Evolutionary conservation across 2,329 filamentous ascomycete species (phyloP).

Genomic region (Coniochaeta sp.): DNA sequence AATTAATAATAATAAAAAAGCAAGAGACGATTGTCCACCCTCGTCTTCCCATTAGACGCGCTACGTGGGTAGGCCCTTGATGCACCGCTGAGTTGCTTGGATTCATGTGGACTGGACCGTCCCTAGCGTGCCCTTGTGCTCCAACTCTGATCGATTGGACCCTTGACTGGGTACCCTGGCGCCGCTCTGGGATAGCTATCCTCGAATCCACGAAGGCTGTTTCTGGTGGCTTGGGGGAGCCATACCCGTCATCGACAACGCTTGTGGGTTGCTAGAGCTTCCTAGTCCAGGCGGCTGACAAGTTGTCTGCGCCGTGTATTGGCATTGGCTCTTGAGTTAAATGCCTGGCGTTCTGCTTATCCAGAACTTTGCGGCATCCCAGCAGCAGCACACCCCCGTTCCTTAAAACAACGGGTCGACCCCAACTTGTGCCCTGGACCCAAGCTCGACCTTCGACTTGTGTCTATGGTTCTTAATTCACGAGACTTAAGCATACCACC

Average conservation of each 20-base stretch:
- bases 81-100: not conserved
- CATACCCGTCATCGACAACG: not conserved
- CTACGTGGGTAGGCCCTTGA: not conserved
- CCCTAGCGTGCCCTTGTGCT: conserved; percentile 4
- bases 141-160: conserved; percentile 1
- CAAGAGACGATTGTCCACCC: not conserved
- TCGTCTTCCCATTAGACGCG: not conserved
- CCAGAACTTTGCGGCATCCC: not conserved
- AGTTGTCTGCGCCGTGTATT: not conserved
- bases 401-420: not conserved
- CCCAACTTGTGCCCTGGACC: conserved; percentile 1
- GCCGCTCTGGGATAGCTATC: not conserved
- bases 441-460: not conserved
- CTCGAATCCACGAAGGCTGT: not conserved
- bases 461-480: not conserved
- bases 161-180: not conserved
- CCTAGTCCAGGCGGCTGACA: not conserved
- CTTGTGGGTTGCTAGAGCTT: not conserved
- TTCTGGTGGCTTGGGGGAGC: not conserved
- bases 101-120: conserved; percentile 7
- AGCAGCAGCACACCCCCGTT: not conserved
- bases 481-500: not conserved
- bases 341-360: not conserved
- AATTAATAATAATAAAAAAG: too few relatives aligned
- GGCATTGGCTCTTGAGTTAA: not conserved